A percentile compares a stretch with the other conserved stretches of the same genome.
phyloP scores from a whole-genome alignment of 805 yeast species.

The Yarrowia sp. region DNA sequence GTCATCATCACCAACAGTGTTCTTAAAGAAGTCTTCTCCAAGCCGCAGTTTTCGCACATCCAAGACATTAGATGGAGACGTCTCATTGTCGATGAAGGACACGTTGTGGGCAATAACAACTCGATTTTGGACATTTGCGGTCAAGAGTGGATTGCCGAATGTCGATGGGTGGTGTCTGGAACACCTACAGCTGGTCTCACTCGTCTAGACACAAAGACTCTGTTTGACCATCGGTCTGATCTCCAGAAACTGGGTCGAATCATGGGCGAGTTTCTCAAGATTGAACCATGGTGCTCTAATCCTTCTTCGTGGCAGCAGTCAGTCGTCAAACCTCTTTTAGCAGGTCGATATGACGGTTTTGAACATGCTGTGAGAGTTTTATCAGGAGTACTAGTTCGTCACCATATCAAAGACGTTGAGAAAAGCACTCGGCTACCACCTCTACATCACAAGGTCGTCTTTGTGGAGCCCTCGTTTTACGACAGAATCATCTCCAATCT shows the following conservation, averaged over 20 bases:
- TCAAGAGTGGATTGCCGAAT: constrained; percentile 59
- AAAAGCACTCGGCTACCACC: constrained; percentile 1
- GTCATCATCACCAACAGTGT: constrained; percentile 14
- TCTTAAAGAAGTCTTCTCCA: background rate
- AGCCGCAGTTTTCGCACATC: background rate
- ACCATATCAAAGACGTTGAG: constrained; percentile 1
- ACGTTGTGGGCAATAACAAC: constrained; percentile 59
- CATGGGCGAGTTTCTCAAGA: constrained; percentile 21
- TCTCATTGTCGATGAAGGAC: constrained; percentile 78
- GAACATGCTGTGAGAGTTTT: constrained; percentile 12
- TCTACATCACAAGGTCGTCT: constrained; percentile 2
- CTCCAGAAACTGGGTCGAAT: constrained; percentile 29
- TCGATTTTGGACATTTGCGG: constrained; percentile 61
- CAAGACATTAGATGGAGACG: constrained; percentile 47
- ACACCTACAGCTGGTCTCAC: constrained; percentile 79
- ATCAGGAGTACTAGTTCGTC: constrained; percentile 12
- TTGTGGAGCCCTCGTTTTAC: constrained; percentile 22
- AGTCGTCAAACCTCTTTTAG: background rate
- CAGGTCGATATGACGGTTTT: constrained; percentile 12
- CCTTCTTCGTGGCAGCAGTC: background rate
- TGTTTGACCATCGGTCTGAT: constrained; percentile 6
- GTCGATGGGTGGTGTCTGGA: constrained; percentile 78
- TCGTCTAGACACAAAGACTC: constrained; percentile 42
- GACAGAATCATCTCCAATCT: constrained; percentile 12
- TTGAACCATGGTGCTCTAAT: constrained; percentile 18